These are phyloP conservation scores for Lenwebbia sp. DNA, from an alignment of 345 rosid genomes.

Conservation along the genomic window DNA sequence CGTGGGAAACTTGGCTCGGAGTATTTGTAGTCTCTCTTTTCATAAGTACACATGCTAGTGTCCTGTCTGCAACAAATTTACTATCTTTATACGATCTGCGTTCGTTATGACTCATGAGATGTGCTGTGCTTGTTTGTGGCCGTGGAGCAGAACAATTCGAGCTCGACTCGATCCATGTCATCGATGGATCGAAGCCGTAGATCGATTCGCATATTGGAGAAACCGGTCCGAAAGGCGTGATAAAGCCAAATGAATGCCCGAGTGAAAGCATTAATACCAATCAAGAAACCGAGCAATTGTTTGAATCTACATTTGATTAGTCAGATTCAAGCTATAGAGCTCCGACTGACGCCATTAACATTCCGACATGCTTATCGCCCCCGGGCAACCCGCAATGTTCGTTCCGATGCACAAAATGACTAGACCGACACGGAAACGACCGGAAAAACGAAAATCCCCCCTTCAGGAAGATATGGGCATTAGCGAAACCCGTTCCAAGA, in stretches of 20 bases:
- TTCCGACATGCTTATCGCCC: background rate
- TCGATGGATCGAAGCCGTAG: background rate
- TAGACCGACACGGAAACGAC: background rate
- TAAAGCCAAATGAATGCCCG: accelerated
- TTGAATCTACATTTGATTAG: background rate
- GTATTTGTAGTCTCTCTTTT: background rate
- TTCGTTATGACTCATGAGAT: background rate
- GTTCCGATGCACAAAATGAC: background rate
- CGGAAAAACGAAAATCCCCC: background rate
- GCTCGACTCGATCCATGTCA: background rate
- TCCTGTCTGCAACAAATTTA: background rate
- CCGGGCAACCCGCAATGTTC: background rate
- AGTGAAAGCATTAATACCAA: background rate
- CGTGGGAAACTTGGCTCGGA: background rate
- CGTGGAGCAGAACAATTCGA: background rate
- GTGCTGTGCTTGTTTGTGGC: background rate
- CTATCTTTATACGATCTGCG: background rate
- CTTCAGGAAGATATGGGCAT: background rate
- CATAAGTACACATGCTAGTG: background rate
- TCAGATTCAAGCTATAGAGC: background rate
- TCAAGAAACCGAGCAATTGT: background rate
- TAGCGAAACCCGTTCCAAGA: background rate
- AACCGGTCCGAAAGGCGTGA: accelerated
- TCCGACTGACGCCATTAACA: background rate
- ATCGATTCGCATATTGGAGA: accelerated